Evolutionary conservation across 2,329 filamentous ascomycete species (phyloP).

Genomic region (Thermothelomyces thermophilus): DNA sequence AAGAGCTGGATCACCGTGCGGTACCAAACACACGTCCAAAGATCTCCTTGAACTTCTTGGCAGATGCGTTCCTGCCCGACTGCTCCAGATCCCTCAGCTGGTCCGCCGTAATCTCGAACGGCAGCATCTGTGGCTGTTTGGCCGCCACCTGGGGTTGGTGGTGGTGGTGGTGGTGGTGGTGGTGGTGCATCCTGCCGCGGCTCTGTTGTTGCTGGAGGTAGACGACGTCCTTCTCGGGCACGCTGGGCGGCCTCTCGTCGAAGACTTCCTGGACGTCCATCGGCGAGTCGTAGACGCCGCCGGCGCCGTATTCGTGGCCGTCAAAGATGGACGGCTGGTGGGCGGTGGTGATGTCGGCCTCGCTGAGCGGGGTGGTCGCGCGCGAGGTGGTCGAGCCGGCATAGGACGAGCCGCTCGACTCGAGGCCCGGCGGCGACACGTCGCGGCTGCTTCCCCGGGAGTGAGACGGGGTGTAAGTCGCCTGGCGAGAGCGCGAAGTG

Average conservation of each 20-base stretch:
- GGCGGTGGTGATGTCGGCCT: conserved; percentile 30
- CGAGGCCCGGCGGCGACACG: conserved; percentile 32
- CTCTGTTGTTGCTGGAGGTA: conserved; percentile 24
- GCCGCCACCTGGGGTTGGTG: background rate
- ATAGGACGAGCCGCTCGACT: conserved; percentile 44
- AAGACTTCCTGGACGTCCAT: conserved; percentile 42
- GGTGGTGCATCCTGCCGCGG: conserved; percentile 19
- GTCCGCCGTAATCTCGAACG: conserved; percentile 50
- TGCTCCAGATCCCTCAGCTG: conserved; percentile 47
- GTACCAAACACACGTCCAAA: conserved; percentile 12
- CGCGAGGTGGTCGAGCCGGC: conserved; percentile 38
- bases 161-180: conserved; percentile 17
- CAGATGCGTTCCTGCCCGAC: background rate
- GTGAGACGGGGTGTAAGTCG: conserved; percentile 29
- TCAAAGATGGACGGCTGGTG: conserved; percentile 37
- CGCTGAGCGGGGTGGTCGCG: conserved; percentile 45
- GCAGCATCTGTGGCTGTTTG: conserved; percentile 34
- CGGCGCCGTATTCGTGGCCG: conserved; percentile 34
- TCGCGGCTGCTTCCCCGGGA: conserved; percentile 40
- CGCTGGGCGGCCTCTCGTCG: conserved; percentile 33
- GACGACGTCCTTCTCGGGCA: conserved; percentile 33
- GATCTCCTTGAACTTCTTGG: conserved; percentile 11
- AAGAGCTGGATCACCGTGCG: conserved; percentile 21
- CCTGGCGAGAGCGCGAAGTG: conserved; percentile 34
- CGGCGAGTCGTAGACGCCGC: conserved; percentile 41